Percentiles rank a stretch among this genome's conserved stretches.
Conservation (phyloP, 23 red algal genomes). For the Cyanidiococcus yangmingshanensis region DNA sequence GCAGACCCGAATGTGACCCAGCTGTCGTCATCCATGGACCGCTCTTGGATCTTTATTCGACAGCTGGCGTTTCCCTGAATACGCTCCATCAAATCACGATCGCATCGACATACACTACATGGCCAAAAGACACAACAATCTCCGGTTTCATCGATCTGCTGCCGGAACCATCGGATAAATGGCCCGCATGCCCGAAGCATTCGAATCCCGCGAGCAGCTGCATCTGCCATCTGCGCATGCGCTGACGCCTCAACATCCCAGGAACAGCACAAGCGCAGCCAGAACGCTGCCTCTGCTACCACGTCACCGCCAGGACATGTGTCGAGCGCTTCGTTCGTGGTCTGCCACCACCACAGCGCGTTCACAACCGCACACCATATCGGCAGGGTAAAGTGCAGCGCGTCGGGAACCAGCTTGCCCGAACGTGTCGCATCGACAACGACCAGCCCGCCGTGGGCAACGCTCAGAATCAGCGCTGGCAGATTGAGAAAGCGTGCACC, state of each 20-base stretch:
- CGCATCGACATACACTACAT: neutral
- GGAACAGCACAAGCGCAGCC: neutral
- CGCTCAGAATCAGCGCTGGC: neutral
- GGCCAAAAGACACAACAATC: neutral
- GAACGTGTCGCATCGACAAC: neutral
- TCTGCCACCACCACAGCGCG: neutral
- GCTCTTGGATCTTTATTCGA: neutral
- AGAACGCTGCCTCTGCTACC: neutral
- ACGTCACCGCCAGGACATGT: neutral
- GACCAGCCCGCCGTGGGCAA: neutral
- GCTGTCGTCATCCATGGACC: neutral
- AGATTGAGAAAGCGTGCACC: neutral
- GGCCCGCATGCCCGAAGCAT: neutral
- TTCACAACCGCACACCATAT: neutral
- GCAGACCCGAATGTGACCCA: neutral
- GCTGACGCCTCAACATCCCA: neutral
- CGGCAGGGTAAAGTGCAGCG: neutral
- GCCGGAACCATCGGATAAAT: neutral
- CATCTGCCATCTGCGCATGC: neutral
- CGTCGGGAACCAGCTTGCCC: neutral
- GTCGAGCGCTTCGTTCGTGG: neutral
- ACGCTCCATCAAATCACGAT: neutral
- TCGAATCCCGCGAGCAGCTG: neutral
- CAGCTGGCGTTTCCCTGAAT: neutral
- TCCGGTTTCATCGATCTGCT: neutral